A percentile compares a stretch with the other conserved stretches of the same genome.
phyloP scores from a whole-genome alignment of 257 asterid species.

The Petunia axillaris region DNA sequence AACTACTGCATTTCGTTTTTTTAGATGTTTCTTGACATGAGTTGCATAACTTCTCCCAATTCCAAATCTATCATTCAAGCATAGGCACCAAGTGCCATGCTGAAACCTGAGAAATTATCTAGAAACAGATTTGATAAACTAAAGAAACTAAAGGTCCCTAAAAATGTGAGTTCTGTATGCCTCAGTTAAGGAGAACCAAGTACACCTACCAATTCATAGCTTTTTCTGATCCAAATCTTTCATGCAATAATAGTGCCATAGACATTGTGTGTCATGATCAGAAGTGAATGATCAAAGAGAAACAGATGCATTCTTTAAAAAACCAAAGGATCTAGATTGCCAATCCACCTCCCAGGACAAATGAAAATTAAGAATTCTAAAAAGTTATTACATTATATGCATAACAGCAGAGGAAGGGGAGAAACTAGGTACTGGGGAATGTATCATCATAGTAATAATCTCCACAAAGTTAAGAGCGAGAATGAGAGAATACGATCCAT shows the following conservation, averaged over 20 bases:
- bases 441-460: not conserved
- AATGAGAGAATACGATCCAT: not conserved
- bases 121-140: not conserved
- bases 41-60: not conserved
- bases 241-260: not conserved
- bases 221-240: not conserved
- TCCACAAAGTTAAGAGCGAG: not conserved
- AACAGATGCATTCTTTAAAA: constrained; percentile 14
- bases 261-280: not conserved
- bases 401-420: not conserved
- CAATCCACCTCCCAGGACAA: not conserved
- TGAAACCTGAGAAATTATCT: no score
- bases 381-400: no score
- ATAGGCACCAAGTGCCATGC: not conserved
- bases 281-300: constrained; percentile 6
- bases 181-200: not conserved
- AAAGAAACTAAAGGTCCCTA: not conserved
- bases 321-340: not conserved
- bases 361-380: not conserved
- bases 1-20: not conserved
- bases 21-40: not conserved
- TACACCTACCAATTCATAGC: not conserved
- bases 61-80: not conserved
- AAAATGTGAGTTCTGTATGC: not conserved
- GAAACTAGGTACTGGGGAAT: not conserved